Base-by-base conservation (phyloP, 257 asterid genomes). In the Forsythia viridissima region DNA sequence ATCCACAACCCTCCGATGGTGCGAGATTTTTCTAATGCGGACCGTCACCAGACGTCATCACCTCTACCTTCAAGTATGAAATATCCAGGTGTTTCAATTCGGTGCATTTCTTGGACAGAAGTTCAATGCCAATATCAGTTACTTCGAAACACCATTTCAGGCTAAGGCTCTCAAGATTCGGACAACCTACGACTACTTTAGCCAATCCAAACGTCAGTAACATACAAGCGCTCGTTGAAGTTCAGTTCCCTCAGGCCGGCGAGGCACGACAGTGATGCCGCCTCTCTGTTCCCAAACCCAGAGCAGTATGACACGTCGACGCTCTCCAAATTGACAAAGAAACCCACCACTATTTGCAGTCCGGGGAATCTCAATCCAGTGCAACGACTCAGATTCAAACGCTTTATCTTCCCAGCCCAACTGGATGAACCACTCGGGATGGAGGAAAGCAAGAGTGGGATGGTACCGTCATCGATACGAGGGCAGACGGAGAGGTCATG, bases 401-500 rank as follows among this genome's bases (percentile, higher is more conserved):
- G 82, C 42, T 38, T 83, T 59, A 92, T 43, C 84, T 86, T 76
- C 75, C 34, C 34, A 12, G 79, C 11, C 90, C 86, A 87, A 40
- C 73, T 44, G 16, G 71, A 41, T 59, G 72, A 18, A 55, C 57
- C 67, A 76, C 40, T 57, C 4, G 16, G 20, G 15, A 30, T 30
- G 13, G 81, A 9, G 57, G 84, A n/a, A 24, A 87, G 71, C 72
- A 87, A 71, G 68, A 70, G 42, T 66, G 80, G 61, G 30, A 84
- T 84, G n/a, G 88, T 55, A 18, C 85, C 82, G 70, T 84, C 89
- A 36, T 90, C 87, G 74, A 92, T 43, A 59, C 87, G 84, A 48
- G 97, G 95, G 85, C 97, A 92, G 42, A 71, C 85, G 57, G 97
- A 92, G 80, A 92, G 82, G 80, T 92, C 97, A 66, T 90, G 81